These are phyloP conservation scores for Anethum foeniculum DNA, from an alignment of 140 eudicot genomes.

Conservation along the genomic window DNA sequence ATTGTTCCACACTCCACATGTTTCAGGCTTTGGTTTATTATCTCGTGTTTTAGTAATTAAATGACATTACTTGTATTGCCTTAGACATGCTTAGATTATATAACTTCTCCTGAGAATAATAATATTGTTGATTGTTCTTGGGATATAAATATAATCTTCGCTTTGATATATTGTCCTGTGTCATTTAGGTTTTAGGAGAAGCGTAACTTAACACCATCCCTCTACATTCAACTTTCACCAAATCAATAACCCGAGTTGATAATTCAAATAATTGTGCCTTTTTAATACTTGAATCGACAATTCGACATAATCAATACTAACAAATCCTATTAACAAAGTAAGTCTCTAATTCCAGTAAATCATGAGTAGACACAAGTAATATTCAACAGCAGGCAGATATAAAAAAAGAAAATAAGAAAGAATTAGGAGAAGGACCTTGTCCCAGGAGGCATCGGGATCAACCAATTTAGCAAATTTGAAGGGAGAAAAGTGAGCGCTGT, in stretches of 20 bases:
- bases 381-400: background rate
- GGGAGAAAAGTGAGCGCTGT: constrained; percentile 63
- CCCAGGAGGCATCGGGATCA: constrained; percentile 94
- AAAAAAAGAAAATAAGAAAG: background rate
- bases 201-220: too few relatives aligned
- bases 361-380: background rate
- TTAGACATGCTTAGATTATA: too few relatives aligned
- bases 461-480: constrained; percentile 57
- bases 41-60: too few relatives aligned
- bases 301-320: background rate
- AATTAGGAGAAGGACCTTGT: constrained; percentile 40
- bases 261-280: background rate
- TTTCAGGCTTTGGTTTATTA: too few relatives aligned
- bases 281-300: background rate
- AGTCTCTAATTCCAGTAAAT: background rate
- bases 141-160: too few relatives aligned
- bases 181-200: too few relatives aligned
- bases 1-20: too few relatives aligned
- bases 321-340: background rate
- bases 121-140: too few relatives aligned
- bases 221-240: background rate
- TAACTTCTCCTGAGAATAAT: too few relatives aligned
- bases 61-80: too few relatives aligned
- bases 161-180: too few relatives aligned
- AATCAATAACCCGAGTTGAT: background rate